These are phyloP conservation scores for Naganishia antarctica DNA, from an alignment of 768 basidiomycete species.

Conservation along the genomic window DNA sequence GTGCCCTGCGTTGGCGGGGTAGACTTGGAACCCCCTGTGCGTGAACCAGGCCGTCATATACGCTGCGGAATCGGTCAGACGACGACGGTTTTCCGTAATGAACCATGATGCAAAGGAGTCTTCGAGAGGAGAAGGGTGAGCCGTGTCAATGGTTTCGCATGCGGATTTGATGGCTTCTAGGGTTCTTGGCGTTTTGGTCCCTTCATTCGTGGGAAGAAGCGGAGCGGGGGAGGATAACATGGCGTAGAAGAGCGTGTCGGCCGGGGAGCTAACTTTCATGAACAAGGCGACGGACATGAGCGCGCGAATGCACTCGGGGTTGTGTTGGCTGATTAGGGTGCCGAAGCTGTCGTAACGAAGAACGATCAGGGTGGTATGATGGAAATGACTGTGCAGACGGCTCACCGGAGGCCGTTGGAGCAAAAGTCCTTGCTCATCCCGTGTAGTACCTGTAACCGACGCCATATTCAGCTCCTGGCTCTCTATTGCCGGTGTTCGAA, in stretches of 20 bases:
- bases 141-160: conserved; percentile 2
- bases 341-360: conserved; percentile 40
- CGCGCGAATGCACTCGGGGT: conserved; percentile 42
- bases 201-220: neutral
- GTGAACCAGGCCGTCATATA: conserved; percentile 40
- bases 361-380: conserved; percentile 13
- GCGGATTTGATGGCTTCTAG: neutral
- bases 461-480: conserved; percentile 5
- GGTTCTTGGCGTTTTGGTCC: neutral
- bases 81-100: conserved; percentile 14
- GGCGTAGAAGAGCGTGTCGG: conserved; percentile 29
- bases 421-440: conserved; percentile 47
- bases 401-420: conserved; percentile 20
- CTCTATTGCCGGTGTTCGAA: neutral
- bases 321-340: conserved; percentile 42
- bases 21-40: conserved; percentile 38
- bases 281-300: conserved; percentile 45
- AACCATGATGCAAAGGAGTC: conserved; percentile 16
- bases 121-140: neutral
- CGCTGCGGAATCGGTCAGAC: conserved; percentile 34
- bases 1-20: conserved; percentile 42
- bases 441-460: conserved; percentile 33
- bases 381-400: neutral
- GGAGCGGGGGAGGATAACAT: conserved; percentile 17
- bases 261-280: conserved; percentile 42